Evolutionary conservation across 495 filamentous ascomycete species (phyloP), one percentile per base, ranked within the genome.

Genomic region (Amphirosellinia nigrospora): DNA sequence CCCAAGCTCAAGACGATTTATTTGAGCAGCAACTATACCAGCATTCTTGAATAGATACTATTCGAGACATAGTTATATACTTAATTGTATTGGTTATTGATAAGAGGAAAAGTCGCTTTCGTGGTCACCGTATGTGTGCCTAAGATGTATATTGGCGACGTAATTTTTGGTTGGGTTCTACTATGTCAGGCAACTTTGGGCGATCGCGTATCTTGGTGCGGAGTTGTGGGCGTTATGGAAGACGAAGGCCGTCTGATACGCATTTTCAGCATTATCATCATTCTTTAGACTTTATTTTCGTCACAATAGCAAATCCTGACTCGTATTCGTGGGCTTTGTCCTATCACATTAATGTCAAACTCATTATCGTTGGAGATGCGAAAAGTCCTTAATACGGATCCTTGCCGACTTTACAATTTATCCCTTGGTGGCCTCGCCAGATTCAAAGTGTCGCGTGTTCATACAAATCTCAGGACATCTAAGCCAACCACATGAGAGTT

Each of bases 211-310:
- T 52, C 43, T 62, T 53, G 21, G 64, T 66, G 50, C 50, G 66
- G 66, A 69, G 66, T 69, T 69, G 6, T 26, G 34, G 66, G 66
- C 41, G 55, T 68, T 61, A 39, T 34, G 66, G 55, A 30, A 23
- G 66, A 4, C 10, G 50, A 48, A 23, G 32, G 41, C 16, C 26
- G 7, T 61, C 19, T 68, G 28, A 56, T 46, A 39, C 21, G 41
- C 28, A 38, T 62, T 61, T 45, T 58, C 38, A 61, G 6, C 19
- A 34, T 64, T 0, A 23, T 60, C 39, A 58, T 10, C 43, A 68
- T 38, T 58, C 38, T 28, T 34, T 61, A 61, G 66, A 41, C 23
- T 52, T 50, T 45, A 48, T 21, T 50, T 39, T 50, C 13, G 28
- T 50, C 13, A 10, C 66, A 38, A 36, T 53, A 50, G n/a, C 23